Evolutionary conservation across 2,329 filamentous ascomycete species (phyloP).

Genomic region (Polytolypa hystricis): DNA sequence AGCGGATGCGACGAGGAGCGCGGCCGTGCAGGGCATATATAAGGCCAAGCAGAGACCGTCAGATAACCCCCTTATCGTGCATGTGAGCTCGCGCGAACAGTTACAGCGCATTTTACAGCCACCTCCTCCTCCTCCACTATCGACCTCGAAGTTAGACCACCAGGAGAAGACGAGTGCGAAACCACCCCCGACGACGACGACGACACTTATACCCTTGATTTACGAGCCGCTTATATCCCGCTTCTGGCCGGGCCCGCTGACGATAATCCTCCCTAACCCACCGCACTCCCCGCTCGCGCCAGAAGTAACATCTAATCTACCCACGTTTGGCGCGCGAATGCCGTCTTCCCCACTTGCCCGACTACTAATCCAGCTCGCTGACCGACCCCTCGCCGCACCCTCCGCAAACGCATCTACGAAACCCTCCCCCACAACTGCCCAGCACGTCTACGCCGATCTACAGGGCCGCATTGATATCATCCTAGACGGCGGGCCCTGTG

Average conservation of each 20-base stretch:
- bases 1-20: conserved; percentile 82
- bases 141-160: not conserved
- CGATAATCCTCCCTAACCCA: conserved; percentile 74
- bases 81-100: conserved; percentile 73
- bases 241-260: conserved; percentile 94
- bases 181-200: conserved; percentile 19
- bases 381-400: conserved; percentile 73
- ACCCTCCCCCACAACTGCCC: conserved; percentile 80
- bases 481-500: conserved; percentile 75
- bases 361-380: conserved; percentile 69
- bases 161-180: conserved; percentile 16
- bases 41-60: conserved; percentile 78
- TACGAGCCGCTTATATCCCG: conserved; percentile 66
- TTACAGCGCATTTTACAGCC: conserved; percentile 51
- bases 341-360: conserved; percentile 75
- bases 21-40: conserved; percentile 84
- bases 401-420: conserved; percentile 92
- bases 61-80: conserved; percentile 92
- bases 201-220: conserved; percentile 51
- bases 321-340: conserved; percentile 83
- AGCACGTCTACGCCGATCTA: conserved; percentile 80
- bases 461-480: conserved; percentile 73
- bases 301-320: conserved; percentile 80
- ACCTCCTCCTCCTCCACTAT: not conserved
- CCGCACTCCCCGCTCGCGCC: conserved; percentile 60